A percentile compares a stretch with the other conserved stretches of the same genome.
phyloP scores from a whole-genome alignment of 768 basidiomycete species.

The Gloeopeniophorella convolvens region DNA sequence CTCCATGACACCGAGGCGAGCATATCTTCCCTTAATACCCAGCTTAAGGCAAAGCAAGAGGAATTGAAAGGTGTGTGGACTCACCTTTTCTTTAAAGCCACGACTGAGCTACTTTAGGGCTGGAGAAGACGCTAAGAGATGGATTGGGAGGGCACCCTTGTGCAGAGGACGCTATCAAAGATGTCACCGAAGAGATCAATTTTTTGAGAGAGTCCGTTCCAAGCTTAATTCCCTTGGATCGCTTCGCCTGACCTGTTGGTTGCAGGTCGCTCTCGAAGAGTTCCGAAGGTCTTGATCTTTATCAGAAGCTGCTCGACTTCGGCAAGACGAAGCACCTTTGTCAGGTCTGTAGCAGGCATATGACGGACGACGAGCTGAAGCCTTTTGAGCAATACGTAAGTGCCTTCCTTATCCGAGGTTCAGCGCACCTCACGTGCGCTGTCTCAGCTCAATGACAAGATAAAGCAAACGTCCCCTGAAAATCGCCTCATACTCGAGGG shows the following conservation, averaged over 20 bases:
- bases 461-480: constrained; percentile 50
- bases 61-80: constrained; percentile 52
- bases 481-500: constrained; percentile 35
- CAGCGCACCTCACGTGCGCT: background rate
- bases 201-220: constrained; percentile 38
- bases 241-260: background rate
- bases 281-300: constrained; percentile 41
- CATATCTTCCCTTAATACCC: constrained; percentile 51
- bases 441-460: constrained; percentile 63
- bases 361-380: constrained; percentile 47
- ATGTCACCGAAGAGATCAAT: constrained; percentile 39
- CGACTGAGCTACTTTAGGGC: constrained; percentile 28
- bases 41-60: constrained; percentile 53
- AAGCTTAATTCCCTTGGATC: background rate
- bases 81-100: background rate
- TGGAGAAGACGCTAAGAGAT: constrained; percentile 42
- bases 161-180: constrained; percentile 44
- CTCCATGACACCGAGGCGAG: constrained; percentile 60
- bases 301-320: constrained; percentile 44
- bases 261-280: constrained; percentile 25
- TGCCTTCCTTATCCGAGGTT: background rate
- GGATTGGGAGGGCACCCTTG: constrained; percentile 35
- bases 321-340: constrained; percentile 67
- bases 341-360: constrained; percentile 64
- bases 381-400: constrained; percentile 57